Evolutionary conservation across 805 yeast genomes (phyloP), one percentile per base, ranked within the genome.

Genomic region (Lachancea dasiensis): DNA sequence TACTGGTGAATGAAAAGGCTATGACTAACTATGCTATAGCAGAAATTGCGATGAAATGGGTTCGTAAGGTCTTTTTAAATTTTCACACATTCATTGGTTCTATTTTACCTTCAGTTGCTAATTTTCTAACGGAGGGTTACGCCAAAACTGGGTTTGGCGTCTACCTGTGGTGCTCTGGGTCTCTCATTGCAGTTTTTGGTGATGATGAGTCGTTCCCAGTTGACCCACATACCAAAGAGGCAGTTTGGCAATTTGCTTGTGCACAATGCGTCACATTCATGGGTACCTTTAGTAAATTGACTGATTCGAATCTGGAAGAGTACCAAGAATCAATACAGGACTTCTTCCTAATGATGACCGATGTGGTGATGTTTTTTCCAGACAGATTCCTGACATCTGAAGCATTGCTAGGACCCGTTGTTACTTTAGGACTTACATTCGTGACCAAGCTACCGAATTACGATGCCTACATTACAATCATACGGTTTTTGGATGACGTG

Each of bases 131-230:
- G 15, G 69, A 70, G 26, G 92, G 94, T 1, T 89, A 86, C 63
- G 70, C 77, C 31, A 63, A 64, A 19, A 81, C 81, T 15, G 73
- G 77, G 24, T 75, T 65, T 51, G 97, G 96, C 3, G 85, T 95
- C 56, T 87, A 81, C 54, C 63, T 89, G 39, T 89, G 95, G 92
- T 90, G 85, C 10, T 80, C 95, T 2, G 97, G 96, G 6, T 70
- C 82, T 7, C 65, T 87, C 19, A 76, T 84, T 36, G 75, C 84
- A 40, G 90, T 85, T 43, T 89, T 70, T 59, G 77, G 79, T 21
- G 69, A 71, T 47, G 81, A 78, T 47, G 69, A 57, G 6, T 54
- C 59, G 6, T 49, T 46, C 24, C 62, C 63, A 4, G 49, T 60
- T 1, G 47, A 59, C 14, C 47, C 52, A 3, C 69, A 65, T 3